Evolutionary conservation across 2,329 filamentous ascomycete species (phyloP), one percentile per base, ranked within the genome.

Genomic region (Paradendryphiella salina): DNA sequence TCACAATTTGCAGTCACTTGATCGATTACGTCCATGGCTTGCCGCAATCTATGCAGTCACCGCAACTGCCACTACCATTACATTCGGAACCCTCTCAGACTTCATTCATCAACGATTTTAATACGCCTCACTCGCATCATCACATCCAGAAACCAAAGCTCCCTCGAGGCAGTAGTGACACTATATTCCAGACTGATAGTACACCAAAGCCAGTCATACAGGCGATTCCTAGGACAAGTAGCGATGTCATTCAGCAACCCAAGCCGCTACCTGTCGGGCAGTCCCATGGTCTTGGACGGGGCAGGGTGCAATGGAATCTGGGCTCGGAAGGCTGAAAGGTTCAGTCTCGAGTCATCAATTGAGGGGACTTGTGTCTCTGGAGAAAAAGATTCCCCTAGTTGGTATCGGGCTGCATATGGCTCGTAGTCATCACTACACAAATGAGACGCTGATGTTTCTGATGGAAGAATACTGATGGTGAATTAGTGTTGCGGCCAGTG

Each of bases 261-360:
- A 58, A 64, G 47, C 67, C 67, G 3, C 39, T 69, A 43, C 54
- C 58, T n/a, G 51, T 63, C 4, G 61, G 57, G 6, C 52, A 52
- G 32, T 56, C 63, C 20, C 54, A 43, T 3, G 56, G 57, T 5
- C 35, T 43, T 39, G 46, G 50, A n/a, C 52, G 56, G 36, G 63
- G 64, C 6, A 59, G 63, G n/a, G 64, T 72, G 44, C 60, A 69
- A 51, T 73, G 70, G 70, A 66, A 67, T 39, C 54, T 73, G 47
- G 69, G 70, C 8, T 69, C 66, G 17, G 70, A 73, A 46, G 56
- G 41, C 10, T 57, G 26, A 43, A 18, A 17, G 32, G 20, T 8
- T 21, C 26, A 14, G 21, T 14, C 10, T 26, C 17, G 23, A 28
- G 42, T 31, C 31, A 47, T 17, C n/a, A 10, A 14, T 45, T 46